Evolutionary conservation across 2,329 filamentous ascomycete genomes (phyloP).

Genomic region (Ophiocordyceps sinensis): DNA sequence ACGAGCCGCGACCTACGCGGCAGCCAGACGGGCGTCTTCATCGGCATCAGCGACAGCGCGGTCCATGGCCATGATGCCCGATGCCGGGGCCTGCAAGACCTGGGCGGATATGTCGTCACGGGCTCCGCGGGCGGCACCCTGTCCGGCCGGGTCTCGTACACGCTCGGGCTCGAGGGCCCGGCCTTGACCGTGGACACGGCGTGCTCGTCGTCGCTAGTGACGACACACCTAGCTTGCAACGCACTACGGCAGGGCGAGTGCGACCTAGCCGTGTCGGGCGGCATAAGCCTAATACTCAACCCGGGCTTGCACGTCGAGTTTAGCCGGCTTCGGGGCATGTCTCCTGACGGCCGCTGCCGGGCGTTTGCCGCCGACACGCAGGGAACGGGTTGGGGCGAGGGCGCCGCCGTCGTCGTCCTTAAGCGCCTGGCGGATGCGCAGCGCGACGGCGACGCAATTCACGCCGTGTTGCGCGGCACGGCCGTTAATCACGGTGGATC

Average conservation of each 20-base stretch:
- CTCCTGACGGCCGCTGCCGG: conserved; percentile 1
- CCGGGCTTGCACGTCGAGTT: conserved; percentile 3
- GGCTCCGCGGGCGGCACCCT: conserved; percentile 26
- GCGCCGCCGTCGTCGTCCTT: conserved; percentile 24
- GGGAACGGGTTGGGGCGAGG: conserved; percentile 30
- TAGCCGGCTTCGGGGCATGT: conserved; percentile 3
- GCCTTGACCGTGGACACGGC: conserved; percentile 35
- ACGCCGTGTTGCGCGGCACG: conserved; percentile 18
- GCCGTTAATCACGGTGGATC: conserved; percentile 24
- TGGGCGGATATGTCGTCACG: conserved; percentile 23
- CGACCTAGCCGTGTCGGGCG: conserved; percentile 22
- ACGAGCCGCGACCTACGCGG: conserved; percentile 27
- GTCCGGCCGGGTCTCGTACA: conserved; percentile 30
- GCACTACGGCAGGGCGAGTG: conserved; percentile 10
- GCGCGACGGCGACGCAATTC: conserved; percentile 23
- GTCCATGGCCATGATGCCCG: neutral
- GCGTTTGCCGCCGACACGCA: conserved; percentile 17
- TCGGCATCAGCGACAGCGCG: conserved; percentile 22
- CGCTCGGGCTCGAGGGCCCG: conserved; percentile 29
- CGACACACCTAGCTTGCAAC: conserved; percentile 26
- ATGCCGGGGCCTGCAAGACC: conserved; percentile 8
- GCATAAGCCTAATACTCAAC: conserved; percentile 24
- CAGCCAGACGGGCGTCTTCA: conserved; percentile 28
- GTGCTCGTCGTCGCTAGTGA: conserved; percentile 32
- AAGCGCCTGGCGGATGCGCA: conserved; percentile 29